Evolutionary conservation across 768 basidiomycete species (phyloP).

Genomic region (Pulveroboletus frians): DNA sequence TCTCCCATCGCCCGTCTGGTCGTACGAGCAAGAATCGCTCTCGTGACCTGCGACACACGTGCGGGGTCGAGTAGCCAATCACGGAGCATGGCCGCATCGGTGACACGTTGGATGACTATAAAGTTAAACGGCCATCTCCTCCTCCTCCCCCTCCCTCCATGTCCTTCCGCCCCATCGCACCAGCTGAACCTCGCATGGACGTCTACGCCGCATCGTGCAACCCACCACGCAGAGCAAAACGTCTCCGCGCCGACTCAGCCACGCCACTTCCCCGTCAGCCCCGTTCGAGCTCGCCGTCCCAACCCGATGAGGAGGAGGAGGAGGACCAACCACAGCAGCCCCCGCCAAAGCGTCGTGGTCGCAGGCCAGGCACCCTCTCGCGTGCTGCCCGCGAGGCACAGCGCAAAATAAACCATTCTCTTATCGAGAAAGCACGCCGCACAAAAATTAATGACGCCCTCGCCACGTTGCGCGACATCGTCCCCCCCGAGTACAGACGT

Average conservation of each 20-base stretch:
- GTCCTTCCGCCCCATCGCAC: constrained; percentile 25
- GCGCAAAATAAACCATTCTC: constrained; percentile 88
- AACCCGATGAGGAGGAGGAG: constrained; percentile 29
- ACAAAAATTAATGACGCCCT: constrained; percentile 96
- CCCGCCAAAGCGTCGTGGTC: constrained; percentile 58
- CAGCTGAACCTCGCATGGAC: constrained; percentile 18
- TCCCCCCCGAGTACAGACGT: constrained; percentile 54
- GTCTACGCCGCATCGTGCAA: constrained; percentile 38
- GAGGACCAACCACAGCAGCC: constrained; percentile 15
- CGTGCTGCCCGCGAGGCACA: constrained; percentile 79
- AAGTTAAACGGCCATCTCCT: neutral
- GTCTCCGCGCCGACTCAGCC: constrained; percentile 26
- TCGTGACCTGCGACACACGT: constrained; percentile 19
- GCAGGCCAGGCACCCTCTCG: constrained; percentile 66
- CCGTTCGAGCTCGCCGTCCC: constrained; percentile 8
- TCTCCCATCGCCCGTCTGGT: too few relatives aligned
- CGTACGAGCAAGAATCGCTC: neutral
- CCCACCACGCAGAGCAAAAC: constrained; percentile 45
- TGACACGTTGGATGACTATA: constrained; percentile 11
- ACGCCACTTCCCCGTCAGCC: neutral
- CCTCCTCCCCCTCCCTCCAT: constrained; percentile 10
- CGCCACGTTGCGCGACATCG: constrained; percentile 67
- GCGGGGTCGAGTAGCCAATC: constrained; percentile 18
- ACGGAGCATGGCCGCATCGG: neutral
- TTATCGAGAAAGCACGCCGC: constrained; percentile 89